Evolutionary conservation across 2,329 filamentous ascomycete species (phyloP).

Genomic region (Zymoseptoria crescenta): DNA sequence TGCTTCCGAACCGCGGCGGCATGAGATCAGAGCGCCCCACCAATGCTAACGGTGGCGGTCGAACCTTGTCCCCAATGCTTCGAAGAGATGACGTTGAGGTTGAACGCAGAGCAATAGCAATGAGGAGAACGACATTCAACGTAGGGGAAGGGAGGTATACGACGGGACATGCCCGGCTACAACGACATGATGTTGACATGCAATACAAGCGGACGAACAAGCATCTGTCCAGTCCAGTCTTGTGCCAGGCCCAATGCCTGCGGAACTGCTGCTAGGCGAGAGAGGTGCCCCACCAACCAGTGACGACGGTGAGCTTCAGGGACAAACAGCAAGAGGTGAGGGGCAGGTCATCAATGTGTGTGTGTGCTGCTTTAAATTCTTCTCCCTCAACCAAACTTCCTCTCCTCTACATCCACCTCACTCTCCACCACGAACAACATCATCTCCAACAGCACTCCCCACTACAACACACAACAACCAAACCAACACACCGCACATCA

Average conservation of each 20-base stretch:
- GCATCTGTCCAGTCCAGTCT: neutral
- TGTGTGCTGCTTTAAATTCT: neutral
- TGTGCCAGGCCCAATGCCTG: neutral
- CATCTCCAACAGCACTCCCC: neutral
- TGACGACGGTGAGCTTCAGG: neutral
- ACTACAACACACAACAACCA: slow-evolving; percentile 1
- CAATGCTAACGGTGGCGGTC: neutral
- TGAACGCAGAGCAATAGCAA: neutral
- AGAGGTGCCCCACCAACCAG: neutral
- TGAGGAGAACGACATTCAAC: neutral
- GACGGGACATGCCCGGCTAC: neutral
- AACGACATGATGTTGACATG: neutral
- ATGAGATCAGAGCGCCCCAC: neutral
- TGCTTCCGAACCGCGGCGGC: neutral
- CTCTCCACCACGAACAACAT: neutral
- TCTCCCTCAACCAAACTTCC: neutral
- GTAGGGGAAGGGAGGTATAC: neutral
- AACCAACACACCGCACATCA: slow-evolving; percentile 14
- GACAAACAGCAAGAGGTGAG: neutral
- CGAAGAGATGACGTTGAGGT: neutral
- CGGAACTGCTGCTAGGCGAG: neutral
- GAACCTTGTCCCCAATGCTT: neutral
- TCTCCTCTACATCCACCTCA: neutral
- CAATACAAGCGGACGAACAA: neutral
- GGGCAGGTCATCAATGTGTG: neutral